Evolutionary conservation across 306 rosid species (phyloP), one percentile per base, ranked within the genome.

Genomic region (Hippophae gyantsensis): DNA sequence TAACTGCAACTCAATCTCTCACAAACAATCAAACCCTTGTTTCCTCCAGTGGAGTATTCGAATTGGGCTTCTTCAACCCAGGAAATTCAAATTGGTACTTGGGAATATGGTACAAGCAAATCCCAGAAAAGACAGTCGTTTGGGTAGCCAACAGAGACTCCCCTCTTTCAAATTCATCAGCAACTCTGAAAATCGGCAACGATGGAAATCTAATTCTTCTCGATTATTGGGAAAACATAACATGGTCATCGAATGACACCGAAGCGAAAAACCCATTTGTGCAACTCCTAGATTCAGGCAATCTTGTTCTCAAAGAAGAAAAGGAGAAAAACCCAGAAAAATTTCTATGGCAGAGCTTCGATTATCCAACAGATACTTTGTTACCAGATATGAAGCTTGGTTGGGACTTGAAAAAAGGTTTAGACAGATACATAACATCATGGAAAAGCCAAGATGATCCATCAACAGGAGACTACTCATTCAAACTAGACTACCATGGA

Each of bases 91-190:
- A 60, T 3, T 77, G 71, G 71, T 89, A 75, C 63, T 65, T 89
- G n/a, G 95, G 86, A 13, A 71, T 83, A 13, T 63, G 97, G 86
- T 89, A 89, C 80, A 71, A 71, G 56, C 74, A 75, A 27, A 75
- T 71, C 0, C 11, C 11, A 0, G 14, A 6, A 0, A 26, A 0
- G 55, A 73, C 89, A 7, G 13, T 64, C 7, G 94, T 81, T 43
- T 89, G 97, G 97, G 85, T 83, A 0, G 97, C 97, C 6, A 89
- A 89, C 79, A 79, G 88, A 74, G 90, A 83, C 75, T 41, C 3
- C 42, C 89, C 97, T 9, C 76, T 85, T 8, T 13, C 55, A 3
- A 76, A 72, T 42, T 54, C 86, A n/a, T 23, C 66, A 0, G 78
- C 71, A 0, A 69, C 56, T 38, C 81, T 85, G 71, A 64, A 27